These are phyloP conservation scores for Lupinus albus DNA, from an alignment of 306 rosid genomes.

Conservation along the genomic window DNA sequence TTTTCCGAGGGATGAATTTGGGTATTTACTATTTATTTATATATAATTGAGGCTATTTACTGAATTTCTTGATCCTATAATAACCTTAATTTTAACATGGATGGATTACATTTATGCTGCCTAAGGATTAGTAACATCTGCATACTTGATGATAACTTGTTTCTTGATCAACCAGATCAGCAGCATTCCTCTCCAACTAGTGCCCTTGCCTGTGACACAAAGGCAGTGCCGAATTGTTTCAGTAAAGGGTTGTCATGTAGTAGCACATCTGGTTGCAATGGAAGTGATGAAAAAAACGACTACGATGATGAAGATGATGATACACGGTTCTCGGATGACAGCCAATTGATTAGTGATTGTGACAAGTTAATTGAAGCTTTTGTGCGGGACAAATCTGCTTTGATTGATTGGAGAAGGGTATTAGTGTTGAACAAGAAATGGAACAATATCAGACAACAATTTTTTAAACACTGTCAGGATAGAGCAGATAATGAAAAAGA, in stretches of 20 bases:
- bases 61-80: too few relatives aligned
- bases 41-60: too few relatives aligned
- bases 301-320: conserved; percentile 45
- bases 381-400: neutral
- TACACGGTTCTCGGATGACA: conserved; percentile 48
- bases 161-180: conserved; percentile 42
- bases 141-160: neutral
- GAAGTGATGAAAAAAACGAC: conserved; percentile 37
- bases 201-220: conserved; percentile 44
- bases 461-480: conserved; percentile 61
- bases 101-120: too few relatives aligned
- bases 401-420: conserved; percentile 69
- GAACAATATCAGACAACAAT: conserved; percentile 67
- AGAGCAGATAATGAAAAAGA: conserved; percentile 60
- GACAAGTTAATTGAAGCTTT: conserved; percentile 60
- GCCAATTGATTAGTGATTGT: conserved; percentile 50
- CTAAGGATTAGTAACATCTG: too few relatives aligned
- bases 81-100: too few relatives aligned
- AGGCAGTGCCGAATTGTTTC: conserved; percentile 36
- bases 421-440: conserved; percentile 72
- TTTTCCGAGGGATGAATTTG: too few relatives aligned
- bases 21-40: too few relatives aligned
- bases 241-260: conserved; percentile 36
- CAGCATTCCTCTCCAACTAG: conserved; percentile 30
- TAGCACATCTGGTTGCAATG: conserved; percentile 26